Evolutionary conservation across 352 stramenopile genomes (phyloP).

Genomic region (Saprolegnia diclina): DNA sequence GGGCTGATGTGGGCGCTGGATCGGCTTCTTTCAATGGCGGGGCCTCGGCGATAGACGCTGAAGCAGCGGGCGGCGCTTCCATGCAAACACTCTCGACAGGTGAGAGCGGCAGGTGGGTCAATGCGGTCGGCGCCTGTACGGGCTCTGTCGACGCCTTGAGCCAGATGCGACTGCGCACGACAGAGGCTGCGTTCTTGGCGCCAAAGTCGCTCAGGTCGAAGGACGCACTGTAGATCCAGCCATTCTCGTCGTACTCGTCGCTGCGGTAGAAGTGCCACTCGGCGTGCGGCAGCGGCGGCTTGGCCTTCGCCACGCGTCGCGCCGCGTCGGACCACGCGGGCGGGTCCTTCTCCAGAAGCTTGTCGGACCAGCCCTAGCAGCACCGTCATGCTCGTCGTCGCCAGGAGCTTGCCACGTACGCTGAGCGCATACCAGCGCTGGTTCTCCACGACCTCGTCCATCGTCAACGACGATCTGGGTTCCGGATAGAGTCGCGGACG

Average conservation of each 20-base stretch:
- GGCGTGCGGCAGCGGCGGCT: conserved; percentile 54
- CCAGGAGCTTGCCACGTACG: conserved; percentile 35
- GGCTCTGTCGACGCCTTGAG: conserved; percentile 19
- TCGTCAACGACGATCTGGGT: not conserved
- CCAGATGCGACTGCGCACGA: conserved; percentile 77
- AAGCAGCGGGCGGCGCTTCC: too few relatives aligned
- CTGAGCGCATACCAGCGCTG: conserved; percentile 78
- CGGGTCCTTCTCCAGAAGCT: conserved; percentile 61
- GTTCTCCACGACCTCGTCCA: conserved; percentile 77
- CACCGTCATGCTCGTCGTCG: not conserved
- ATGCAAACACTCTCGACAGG: not conserved
- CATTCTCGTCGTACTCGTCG: conserved; percentile 75
- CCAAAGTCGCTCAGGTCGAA: conserved; percentile 58
- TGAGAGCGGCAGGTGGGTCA: not conserved
- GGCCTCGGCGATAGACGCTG: too few relatives aligned
- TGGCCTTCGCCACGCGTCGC: conserved; percentile 38
- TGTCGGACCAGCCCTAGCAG: conserved; percentile 62
- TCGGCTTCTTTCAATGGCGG: not conserved
- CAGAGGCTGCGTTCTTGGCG: conserved; percentile 50
- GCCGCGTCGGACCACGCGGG: conserved; percentile 56
- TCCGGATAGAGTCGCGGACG: too few relatives aligned
- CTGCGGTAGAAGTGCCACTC: conserved; percentile 72
- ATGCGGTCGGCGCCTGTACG: not conserved
- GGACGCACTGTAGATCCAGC: conserved; percentile 70
- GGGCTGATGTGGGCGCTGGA: not conserved